Base-by-base conservation (phyloP, 192 early-diverging fungal species). In the Chytriomyces sp. region DNA sequence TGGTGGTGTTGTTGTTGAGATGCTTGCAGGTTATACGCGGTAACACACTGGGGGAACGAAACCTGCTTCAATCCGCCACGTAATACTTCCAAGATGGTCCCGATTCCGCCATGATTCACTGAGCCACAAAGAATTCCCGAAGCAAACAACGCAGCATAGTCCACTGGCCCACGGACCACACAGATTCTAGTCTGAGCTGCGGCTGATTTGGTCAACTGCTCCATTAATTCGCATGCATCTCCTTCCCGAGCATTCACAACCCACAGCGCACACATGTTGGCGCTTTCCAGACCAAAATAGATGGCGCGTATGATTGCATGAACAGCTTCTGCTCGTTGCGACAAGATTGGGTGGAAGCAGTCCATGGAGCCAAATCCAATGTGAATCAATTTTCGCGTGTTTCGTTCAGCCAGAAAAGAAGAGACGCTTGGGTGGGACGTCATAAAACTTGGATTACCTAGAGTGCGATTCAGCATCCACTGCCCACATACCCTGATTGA, bases 291-390 rank as follows among this genome's bases (percentile, higher is more conserved):
- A 44, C 24, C 59, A 20, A 11, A 7, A 43, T 62, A n/a, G 18
- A 73, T 45, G 7, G 13, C 9, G 7, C 7, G 6, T 6, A 46
- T 23, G 18, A 73, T 57, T 10, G n/a, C 44, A 9, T 1, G 6
- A 18, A 73, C 71, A n/a, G 71, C 28, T 8, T 62, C 71, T 16
- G 18, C 11, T 8, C 47, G 59, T 2, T 16, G 16, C 4, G 53
- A 24, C 13, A 73, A 45, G 26, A 23, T 45, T 9, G 71, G 59
- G 45, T 73, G 44, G 10, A 73, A 62, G 13, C 13, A 20, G 53
- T 62, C 71, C 71, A 73, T 73, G 18, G 71, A 73, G 6, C 71
- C 71, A 62, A 73, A 73, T 7, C 71, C 71, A n/a, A 73, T 62
- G 45, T 73, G 71, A 46, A 73, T 28, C 2, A 61, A 23, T 24